Percentiles rank a stretch among this genome's conserved stretches.
phyloP scores from a whole-genome alignment of 208 protist species.

The Giardia duodenalis region DNA sequence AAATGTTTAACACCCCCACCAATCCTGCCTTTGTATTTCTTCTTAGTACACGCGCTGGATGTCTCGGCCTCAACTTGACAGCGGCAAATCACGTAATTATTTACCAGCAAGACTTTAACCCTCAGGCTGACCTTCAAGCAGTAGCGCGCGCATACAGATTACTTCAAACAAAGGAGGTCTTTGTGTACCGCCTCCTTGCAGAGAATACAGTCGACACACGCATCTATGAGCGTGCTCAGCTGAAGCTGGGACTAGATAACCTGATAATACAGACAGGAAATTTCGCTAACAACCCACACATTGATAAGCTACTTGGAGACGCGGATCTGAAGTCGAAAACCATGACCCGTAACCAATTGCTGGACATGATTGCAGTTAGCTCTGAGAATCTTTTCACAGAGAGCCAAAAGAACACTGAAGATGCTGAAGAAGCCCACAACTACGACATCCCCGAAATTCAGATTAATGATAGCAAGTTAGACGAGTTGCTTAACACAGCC shows the following conservation, averaged over 20 bases:
- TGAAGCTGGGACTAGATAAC: conserved; percentile 17
- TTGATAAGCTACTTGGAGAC: not conserved
- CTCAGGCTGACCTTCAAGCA: conserved; percentile 60
- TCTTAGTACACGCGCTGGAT: conserved; percentile 80
- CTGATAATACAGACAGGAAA: conserved; percentile 18
- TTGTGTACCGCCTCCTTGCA: not conserved
- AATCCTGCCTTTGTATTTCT: conserved; percentile 79
- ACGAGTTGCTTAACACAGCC: not conserved
- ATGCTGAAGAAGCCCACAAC: not conserved
- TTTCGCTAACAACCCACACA: not conserved
- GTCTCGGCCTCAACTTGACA: conserved; percentile 88
- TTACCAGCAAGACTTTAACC: conserved; percentile 97
- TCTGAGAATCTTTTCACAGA: conserved; percentile 5
- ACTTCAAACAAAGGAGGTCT: conserved; percentile 1
- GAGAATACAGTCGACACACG: conserved; percentile 19
- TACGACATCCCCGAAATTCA: conserved; percentile 7
- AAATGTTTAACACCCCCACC: conserved; percentile 50
- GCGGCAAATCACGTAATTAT: conserved; percentile 96
- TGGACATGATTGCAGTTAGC: not conserved
- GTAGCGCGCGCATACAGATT: conserved; percentile 60
- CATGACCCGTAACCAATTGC: not conserved
- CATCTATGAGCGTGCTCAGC: not conserved
- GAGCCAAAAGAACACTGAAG: not conserved
- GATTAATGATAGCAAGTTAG: not conserved
- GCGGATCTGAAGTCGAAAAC: not conserved